Base-by-base conservation (phyloP, 2,329 filamentous ascomycete genomes). In the Neofusicoccum cordaticola region DNA sequence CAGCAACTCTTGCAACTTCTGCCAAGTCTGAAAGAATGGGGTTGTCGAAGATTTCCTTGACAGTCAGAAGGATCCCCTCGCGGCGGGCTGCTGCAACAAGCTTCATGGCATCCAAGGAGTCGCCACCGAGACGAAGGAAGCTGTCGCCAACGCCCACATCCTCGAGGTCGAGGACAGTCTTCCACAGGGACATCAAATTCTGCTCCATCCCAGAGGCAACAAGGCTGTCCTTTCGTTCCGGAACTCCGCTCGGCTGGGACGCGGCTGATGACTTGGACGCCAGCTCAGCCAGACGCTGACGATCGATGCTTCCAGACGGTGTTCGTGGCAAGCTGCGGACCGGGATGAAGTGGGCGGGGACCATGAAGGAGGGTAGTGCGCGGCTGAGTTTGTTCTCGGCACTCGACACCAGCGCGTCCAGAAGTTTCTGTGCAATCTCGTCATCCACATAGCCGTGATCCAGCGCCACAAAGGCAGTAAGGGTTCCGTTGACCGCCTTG, bases 31-130 rank as follows among this genome's bases (percentile, higher is more conserved):
- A 71, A 4, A 83, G 71, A 4, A 72, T 78, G 35, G 80, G 78
- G 56, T 81, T 72, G 13, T 74, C 75, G 75, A 88, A 87, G 63
- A 87, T 83, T 27, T 85, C 80, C 2, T 83, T 82, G 1, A 88
- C 86, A 0, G 80, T 84, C 22, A 88, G 69, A 11, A 78, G 75
- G 58, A 85, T 71, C 0, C 80, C 81, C 35, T 81, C 79, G 2
- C 78, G 75, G 17, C 85, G 77, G 2, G 84, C 81, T 62, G 83
- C 82, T 12, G 83, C 80, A 1, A 87, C 86, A 0, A 88, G 72
- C 44, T 74, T 74, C 78, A 83, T 82, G 0, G 80, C 81, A 2
- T 73, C 69, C 2, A 83, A 73, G 0, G 80, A 82, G 60, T 83
- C 80, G n/a, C 81, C 81, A 12, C 81, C 81, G 2, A 82, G 70